phyloP scores from a whole-genome alignment of 2,329 filamentous ascomycete genomes.

The Fusarium drepaniforme region DNA sequence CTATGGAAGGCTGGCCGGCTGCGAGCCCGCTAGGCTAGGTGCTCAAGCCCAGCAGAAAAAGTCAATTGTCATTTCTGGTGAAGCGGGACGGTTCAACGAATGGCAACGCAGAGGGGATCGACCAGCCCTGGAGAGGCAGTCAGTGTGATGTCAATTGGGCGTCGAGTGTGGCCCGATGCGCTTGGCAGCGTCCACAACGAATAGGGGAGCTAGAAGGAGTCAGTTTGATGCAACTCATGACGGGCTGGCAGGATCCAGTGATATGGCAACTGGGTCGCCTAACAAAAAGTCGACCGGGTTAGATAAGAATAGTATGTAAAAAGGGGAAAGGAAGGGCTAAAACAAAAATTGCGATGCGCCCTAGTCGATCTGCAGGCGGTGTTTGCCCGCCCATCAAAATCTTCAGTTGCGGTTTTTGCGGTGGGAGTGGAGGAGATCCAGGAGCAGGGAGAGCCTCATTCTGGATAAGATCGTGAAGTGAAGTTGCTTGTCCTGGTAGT shows the following conservation, averaged over 20 bases:
- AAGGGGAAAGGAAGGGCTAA: slow-evolving; percentile 1
- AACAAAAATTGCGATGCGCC: slow-evolving; percentile 19
- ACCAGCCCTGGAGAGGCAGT: slow-evolving; percentile 21
- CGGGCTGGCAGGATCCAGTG: slow-evolving; percentile 11
- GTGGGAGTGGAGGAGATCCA: slow-evolving; percentile 3
- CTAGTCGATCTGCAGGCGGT: not conserved
- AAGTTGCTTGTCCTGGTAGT: slow-evolving; percentile 11
- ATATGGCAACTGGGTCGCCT: slow-evolving; percentile 12
- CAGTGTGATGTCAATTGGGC: slow-evolving; percentile 43
- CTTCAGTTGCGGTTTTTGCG: slow-evolving; percentile 13
- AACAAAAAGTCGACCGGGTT: slow-evolving; percentile 1
- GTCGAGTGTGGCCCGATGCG: slow-evolving; percentile 28
- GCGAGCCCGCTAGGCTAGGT: not conserved
- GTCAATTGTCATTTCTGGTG: slow-evolving; percentile 20
- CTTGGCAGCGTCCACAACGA: slow-evolving; percentile 34
- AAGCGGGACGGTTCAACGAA: slow-evolving; percentile 32
- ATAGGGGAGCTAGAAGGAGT: slow-evolving; percentile 32
- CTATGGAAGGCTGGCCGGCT: slow-evolving; percentile 1
- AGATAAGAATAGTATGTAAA: slow-evolving; percentile 10
- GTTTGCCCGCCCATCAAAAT: slow-evolving; percentile 27
- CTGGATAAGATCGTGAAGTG: slow-evolving; percentile 7
- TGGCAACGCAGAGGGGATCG: slow-evolving; percentile 13
- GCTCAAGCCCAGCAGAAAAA: slow-evolving; percentile 16
- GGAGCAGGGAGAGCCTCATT: slow-evolving; percentile 10
- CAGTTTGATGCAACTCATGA: slow-evolving; percentile 28